Percentiles rank a stretch among this genome's conserved stretches.
phyloP scores from a whole-genome alignment of 441 rosid genomes.

The Heliophila coronopifolia region DNA sequence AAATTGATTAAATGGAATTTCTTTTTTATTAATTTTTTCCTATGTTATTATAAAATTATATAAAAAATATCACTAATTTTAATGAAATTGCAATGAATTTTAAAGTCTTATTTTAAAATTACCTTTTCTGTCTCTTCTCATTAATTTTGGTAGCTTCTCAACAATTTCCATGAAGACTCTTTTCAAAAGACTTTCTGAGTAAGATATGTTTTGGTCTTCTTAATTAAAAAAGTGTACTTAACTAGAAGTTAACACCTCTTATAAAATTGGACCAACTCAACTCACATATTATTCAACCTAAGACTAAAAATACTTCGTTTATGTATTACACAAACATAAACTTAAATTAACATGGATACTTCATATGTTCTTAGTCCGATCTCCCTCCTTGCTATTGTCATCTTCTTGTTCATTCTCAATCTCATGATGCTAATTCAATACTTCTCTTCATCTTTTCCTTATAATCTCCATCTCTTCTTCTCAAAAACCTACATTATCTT shows the following conservation, averaged over 20 bases:
- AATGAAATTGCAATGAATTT: constrained; percentile 11
- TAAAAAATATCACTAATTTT: not conserved
- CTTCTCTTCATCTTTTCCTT: constrained; percentile 23
- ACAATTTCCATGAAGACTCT: constrained; percentile 22
- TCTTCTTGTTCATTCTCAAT: constrained; percentile 25
- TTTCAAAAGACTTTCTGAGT: constrained; percentile 24
- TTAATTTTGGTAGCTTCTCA: constrained; percentile 21
- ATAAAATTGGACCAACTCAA: constrained; percentile 19
- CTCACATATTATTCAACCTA: constrained; percentile 7
- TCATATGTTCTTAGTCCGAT: constrained; percentile 27
- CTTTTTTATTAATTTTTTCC: not conserved
- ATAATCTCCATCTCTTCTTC: constrained; percentile 12
- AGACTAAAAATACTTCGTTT: constrained; percentile 6
- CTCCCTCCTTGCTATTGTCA: constrained; percentile 24
- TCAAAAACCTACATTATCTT: constrained; percentile 16
- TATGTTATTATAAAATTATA: not conserved
- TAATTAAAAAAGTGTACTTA: not conserved
- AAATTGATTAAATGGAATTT: not conserved
- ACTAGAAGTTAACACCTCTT: not conserved
- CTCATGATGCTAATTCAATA: constrained; percentile 29
- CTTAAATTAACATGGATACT: constrained; percentile 28
- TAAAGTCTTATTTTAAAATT: not conserved
- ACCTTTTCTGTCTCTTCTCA: not conserved
- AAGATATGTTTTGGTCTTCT: constrained; percentile 22
- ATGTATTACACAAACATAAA: constrained; percentile 22